Conservation (phyloP, 1,284 basidiomycete species). For the Anthracocystis panici-leucophaei region DNA sequence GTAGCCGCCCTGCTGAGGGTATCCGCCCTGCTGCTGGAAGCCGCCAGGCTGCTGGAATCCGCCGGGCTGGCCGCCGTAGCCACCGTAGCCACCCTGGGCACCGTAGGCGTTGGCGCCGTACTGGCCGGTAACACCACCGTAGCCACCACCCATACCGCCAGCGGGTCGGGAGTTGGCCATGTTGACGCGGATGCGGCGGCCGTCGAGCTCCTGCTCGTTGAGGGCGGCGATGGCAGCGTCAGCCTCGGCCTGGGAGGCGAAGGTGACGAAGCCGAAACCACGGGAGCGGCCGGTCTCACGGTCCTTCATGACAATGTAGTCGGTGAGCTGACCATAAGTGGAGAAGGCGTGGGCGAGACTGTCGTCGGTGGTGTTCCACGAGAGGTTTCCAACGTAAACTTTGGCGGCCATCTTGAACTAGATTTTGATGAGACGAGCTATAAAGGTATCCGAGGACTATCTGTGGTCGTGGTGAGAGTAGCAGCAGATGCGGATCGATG, state of each 20-base stretch:
- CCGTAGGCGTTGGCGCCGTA: conserved; percentile 66
- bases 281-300: conserved; percentile 93
- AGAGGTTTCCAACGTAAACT: conserved; percentile 70
- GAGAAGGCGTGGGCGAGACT: conserved; percentile 68
- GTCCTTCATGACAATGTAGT: conserved; percentile 86
- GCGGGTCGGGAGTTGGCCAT: conserved; percentile 85
- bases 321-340: conserved; percentile 67
- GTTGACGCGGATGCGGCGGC: conserved; percentile 89
- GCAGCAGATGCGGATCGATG: not conserved
- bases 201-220: conserved; percentile 94
- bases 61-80: conserved; percentile 50
- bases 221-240: conserved; percentile 81
- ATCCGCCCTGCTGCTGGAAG: conserved; percentile 42
- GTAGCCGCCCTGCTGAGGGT: conserved; percentile 56
- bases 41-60: conserved; percentile 49
- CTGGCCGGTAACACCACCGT: conserved; percentile 65
- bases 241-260: conserved; percentile 75
- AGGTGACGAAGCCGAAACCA: conserved; percentile 87
- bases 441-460: conserved; percentile 49
- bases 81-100: conserved; percentile 53
- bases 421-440: conserved; percentile 21
- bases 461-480: conserved; percentile 13
- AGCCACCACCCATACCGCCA: conserved; percentile 66
- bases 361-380: conserved; percentile 69
- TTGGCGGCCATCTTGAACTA: conserved; percentile 66